Evolutionary conservation across 2,329 filamentous ascomycete species (phyloP), one percentile per base, ranked within the genome.

Genomic region (Penicillium sp.): DNA sequence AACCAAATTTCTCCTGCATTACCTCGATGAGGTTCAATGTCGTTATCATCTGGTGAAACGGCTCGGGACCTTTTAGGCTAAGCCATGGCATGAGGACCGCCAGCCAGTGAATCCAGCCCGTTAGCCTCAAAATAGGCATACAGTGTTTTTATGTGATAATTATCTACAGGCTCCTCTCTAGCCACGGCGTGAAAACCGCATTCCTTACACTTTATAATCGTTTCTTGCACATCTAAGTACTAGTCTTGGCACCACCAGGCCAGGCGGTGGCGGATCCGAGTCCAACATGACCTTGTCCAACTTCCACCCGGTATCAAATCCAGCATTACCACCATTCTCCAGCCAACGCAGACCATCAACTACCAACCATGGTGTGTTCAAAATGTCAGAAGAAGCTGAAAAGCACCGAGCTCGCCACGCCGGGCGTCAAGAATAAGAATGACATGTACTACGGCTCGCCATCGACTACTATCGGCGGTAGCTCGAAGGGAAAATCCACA

Each of bases 391-490:
- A 84, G 68, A 78, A 82, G 46, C 73, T 80, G 49, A 84, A 84
- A 68, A 74, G 78, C 46, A 86, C 84, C 12, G 77, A 81, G 10
- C 79, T 87, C 50, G 84, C 82, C 54, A 87, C 84, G 0, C 84
- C 84, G 0, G 81, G 78, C 23, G 84, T 87, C 55, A 87, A 87
- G 71, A 84, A 84, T 73, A 87, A 84, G 76, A 83, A 71, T 64
- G 84, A 87, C 46, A 84, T 87, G 73, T 87, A 86, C 68, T 81
- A 84, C 62, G 84, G 84, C 41, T 86, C 84, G 2, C 71, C 82
- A 1, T 75, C 80, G 10, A 64, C 55, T 41, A 65, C 66, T 10
- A 21, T 68, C 24, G 67, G 69, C 30, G 67, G 69, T 21, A 72
- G 37, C 73, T 75, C 18, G 29, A 59, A 57, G 39, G 42, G 46